Evolutionary conservation across 192 early-diverging fungal genomes (phyloP).

Genomic region (Podila clonocystis): DNA sequence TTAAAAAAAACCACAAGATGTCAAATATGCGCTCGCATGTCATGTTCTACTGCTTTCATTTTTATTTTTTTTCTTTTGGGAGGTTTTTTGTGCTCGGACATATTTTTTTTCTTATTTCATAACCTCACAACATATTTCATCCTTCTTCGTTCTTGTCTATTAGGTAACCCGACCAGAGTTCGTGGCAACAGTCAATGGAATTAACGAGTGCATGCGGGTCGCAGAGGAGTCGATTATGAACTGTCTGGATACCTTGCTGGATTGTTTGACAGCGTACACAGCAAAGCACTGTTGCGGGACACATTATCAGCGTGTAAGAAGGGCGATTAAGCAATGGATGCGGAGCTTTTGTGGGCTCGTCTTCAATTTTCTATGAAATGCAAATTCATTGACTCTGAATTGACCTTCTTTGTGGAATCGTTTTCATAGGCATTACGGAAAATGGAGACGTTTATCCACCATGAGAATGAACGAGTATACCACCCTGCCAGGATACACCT

Average conservation of each 20-base stretch:
- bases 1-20: too few species aligned
- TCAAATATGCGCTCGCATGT: too few species aligned
- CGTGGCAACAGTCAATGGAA: slow-evolving; percentile 30
- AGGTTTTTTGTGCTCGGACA: too few species aligned
- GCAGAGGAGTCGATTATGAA: slow-evolving; percentile 38
- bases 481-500: slow-evolving; percentile 48
- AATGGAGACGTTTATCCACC: slow-evolving; percentile 34
- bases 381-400: too few species aligned
- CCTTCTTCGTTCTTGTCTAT: neutral
- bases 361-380: neutral
- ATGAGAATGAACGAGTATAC: slow-evolving; percentile 28
- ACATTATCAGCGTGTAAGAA: slow-evolving; percentile 40
- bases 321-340: neutral
- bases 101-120: too few species aligned
- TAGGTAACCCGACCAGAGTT: slow-evolving; percentile 36
- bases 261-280: slow-evolving; percentile 45
- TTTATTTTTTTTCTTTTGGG: too few species aligned
- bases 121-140: too few species aligned
- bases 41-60: too few species aligned
- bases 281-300: slow-evolving; percentile 48
- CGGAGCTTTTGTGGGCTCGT: neutral
- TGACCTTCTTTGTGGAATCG: neutral
- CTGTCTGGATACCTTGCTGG: slow-evolving; percentile 42
- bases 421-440: slow-evolving; percentile 15
- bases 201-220: slow-evolving; percentile 35